A percentile compares a stretch with the other conserved stretches of the same genome.
These are phyloP conservation scores for Theobroma cacao DNA, from an alignment of 345 rosid species.

Conservation along the genomic window DNA sequence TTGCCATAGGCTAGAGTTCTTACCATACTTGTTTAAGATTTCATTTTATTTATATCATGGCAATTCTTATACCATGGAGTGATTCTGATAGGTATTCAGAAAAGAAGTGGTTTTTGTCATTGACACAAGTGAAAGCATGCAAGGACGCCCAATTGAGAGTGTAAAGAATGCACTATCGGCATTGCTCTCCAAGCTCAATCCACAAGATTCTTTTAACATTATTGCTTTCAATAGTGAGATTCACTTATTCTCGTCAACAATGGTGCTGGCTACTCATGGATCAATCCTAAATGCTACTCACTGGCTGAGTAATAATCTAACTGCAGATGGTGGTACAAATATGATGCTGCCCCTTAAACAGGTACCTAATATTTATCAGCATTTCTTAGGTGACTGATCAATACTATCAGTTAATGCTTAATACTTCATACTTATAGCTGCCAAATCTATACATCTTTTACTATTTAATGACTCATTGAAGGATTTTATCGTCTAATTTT, in stretches of 20 bases:
- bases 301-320: constrained; percentile 58
- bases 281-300: constrained; percentile 48
- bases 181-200: constrained; percentile 48
- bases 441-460: background rate
- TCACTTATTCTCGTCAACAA: constrained; percentile 50
- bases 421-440: constrained; percentile 21
- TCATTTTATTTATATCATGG: background rate
- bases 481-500: background rate
- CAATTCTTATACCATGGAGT: constrained; percentile 11
- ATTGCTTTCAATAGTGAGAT: constrained; percentile 79
- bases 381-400: constrained; percentile 20
- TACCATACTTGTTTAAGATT: background rate
- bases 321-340: constrained; percentile 69
- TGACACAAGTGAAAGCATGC: constrained; percentile 89
- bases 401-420: constrained; percentile 29
- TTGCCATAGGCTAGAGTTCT: background rate
- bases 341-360: constrained; percentile 59
- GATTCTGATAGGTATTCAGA: constrained; percentile 55
- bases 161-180: constrained; percentile 59
- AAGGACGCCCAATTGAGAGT: constrained; percentile 57
- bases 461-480: background rate
- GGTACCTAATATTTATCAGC: constrained; percentile 43
- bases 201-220: constrained; percentile 78
- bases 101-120: constrained; percentile 70
- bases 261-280: constrained; percentile 65